Base-by-base conservation (phyloP, 805 yeast genomes). In the Debaryomyces castellii region DNA sequence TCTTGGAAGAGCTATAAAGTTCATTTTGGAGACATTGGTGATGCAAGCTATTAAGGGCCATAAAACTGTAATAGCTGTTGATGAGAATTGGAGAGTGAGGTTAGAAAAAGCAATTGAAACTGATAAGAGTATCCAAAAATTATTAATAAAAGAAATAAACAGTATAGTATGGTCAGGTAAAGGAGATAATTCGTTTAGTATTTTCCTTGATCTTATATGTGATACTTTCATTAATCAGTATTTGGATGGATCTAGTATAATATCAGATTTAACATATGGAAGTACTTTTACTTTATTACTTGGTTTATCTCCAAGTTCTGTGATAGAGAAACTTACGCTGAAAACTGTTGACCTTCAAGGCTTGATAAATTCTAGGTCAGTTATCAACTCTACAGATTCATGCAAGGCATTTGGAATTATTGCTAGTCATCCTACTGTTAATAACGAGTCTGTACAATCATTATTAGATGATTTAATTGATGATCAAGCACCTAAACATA, bases 1-100 rank as follows among this genome's bases (percentile, higher is more conserved):
- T 1, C 48, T 78, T 18, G 58, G 63, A 4, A 61, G 67, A 8
- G 82, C 82, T 0, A 63, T 82, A 11, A 62, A 69, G 35, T 89
- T 86, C 58, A 62, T 74, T 0, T 71, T 83, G 22, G 80, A 81
- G 46, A 73, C 82, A 8, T 58, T 89, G 17, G 82, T 85, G 0
- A 84, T 87, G 78, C 79, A 86, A 49, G 78, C 94, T 0, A 64
- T 81, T 1, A 54, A 58, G n/a, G 78, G 70, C 0, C 67, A 74
- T 12, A 51, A 63, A 0, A 82, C 90, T 0, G 82, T 83, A 1
- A 61, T 88, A 39, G 79, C 78, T 0, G 66, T 76, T 18, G 96
- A 89, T 59, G 85, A 84, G 50, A 84, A 85, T 42, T 89, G 96
- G 96, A 67, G 71, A 3, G 65, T 78, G 0, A 73, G 92, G 55